Conservation (phyloP, 2,329 filamentous ascomycete species). For the Fusarium staphyleae region DNA sequence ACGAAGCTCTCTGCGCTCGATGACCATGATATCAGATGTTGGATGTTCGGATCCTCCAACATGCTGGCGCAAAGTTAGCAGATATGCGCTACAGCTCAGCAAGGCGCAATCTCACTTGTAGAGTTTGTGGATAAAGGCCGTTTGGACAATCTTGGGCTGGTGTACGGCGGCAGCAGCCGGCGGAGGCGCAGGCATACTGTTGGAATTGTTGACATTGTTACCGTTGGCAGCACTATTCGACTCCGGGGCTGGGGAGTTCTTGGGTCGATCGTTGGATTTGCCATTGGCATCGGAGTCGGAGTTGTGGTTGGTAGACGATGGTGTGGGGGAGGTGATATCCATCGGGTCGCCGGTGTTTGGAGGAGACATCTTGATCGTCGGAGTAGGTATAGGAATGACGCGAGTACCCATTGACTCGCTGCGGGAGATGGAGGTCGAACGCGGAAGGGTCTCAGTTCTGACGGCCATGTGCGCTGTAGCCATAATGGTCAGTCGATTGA, state of each 20-base stretch:
- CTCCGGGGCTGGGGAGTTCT: constrained; percentile 51
- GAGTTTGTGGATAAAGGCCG: constrained; percentile 97
- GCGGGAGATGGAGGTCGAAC: constrained; percentile 51
- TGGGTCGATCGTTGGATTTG: constrained; percentile 47
- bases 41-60: constrained; percentile 92
- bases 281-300: constrained; percentile 53
- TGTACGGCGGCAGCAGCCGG: constrained; percentile 76
- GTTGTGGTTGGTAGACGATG: constrained; percentile 54
- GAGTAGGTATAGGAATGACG: constrained; percentile 64
- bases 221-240: constrained; percentile 44
- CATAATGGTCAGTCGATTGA: constrained; percentile 41
- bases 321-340: constrained; percentile 65
- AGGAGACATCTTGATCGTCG: constrained; percentile 65
- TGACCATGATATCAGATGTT: constrained; percentile 97
- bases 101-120: constrained; percentile 76
- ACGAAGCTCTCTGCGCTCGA: constrained; percentile 94
- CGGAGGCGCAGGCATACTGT: constrained; percentile 59
- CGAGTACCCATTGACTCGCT: constrained; percentile 58
- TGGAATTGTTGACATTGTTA: constrained; percentile 38
- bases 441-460: constrained; percentile 59
- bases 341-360: constrained; percentile 66
- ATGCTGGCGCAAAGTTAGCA: constrained; percentile 68
- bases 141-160: constrained; percentile 97
- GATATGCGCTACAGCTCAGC: not conserved
- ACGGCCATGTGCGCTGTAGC: constrained; percentile 59